Percentiles rank a stretch among this genome's conserved stretches.
These are phyloP conservation scores for Blumeria graminis DNA, from an alignment of 2,329 filamentous ascomycete species.

Conservation along the genomic window DNA sequence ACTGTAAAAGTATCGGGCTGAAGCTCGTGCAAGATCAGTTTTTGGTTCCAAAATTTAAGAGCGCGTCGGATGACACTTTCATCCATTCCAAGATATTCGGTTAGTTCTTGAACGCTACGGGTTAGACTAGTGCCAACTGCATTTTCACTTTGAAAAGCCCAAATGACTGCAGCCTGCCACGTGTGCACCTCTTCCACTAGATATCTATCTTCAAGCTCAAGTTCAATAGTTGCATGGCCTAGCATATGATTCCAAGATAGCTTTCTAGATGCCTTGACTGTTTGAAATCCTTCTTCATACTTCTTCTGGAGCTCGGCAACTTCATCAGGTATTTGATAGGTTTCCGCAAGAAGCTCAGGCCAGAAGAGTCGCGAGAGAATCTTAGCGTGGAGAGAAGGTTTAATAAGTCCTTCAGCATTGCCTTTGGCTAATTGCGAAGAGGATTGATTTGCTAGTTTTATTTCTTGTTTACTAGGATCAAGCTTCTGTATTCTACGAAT, in stretches of 20 bases:
- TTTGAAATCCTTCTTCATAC: slow-evolving; percentile 56
- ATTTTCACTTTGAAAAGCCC: slow-evolving; percentile 40
- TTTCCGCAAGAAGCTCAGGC: slow-evolving; percentile 53
- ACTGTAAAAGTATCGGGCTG: slow-evolving; percentile 35
- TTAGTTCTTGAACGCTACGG: slow-evolving; percentile 27
- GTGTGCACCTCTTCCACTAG: slow-evolving; percentile 50
- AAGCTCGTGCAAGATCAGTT: slow-evolving; percentile 36
- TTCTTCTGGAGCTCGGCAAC: slow-evolving; percentile 36
- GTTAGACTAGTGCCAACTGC: slow-evolving; percentile 13
- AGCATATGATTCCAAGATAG: slow-evolving; percentile 71
- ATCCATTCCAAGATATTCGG: slow-evolving; percentile 40
- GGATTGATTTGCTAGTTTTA: slow-evolving; percentile 9
- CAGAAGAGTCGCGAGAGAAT: slow-evolving; percentile 86
- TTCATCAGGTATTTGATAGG: slow-evolving; percentile 35
- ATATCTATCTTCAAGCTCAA: slow-evolving; percentile 61
- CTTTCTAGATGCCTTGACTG: slow-evolving; percentile 61
- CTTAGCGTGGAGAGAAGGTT: slow-evolving; percentile 41
- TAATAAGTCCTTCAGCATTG: slow-evolving; percentile 5
- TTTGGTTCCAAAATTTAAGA: slow-evolving; percentile 46
- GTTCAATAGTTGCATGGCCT: slow-evolving; percentile 54
- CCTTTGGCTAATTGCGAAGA: slow-evolving; percentile 13
- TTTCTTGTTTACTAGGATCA: slow-evolving; percentile 13
- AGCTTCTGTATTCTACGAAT: slow-evolving; percentile 30
- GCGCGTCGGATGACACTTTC: slow-evolving; percentile 44
- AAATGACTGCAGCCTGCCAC: slow-evolving; percentile 72